A percentile compares a stretch with the other conserved stretches of the same genome.
Evolutionary conservation across 176 grass and related monocot species (phyloP).

Genomic region (Cenchrus americanus): DNA sequence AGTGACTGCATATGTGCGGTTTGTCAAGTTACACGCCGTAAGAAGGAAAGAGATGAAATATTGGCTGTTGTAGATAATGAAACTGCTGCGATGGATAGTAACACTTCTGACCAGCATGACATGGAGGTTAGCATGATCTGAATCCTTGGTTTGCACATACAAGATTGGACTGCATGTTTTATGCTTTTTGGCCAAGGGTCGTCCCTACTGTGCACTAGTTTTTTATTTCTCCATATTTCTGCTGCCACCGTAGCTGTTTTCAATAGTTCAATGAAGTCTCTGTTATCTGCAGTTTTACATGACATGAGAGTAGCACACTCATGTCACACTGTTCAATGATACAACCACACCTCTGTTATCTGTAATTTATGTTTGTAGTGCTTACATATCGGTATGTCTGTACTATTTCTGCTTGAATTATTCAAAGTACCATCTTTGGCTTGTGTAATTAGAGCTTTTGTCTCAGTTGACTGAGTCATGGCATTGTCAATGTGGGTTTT

Average conservation of each 20-base stretch:
- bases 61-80: slow-evolving; percentile 51
- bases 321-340: background rate
- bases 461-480: slow-evolving; percentile 3
- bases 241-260: background rate
- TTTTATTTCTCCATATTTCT: slow-evolving; percentile 27
- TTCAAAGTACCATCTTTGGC: slow-evolving; percentile 12
- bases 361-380: background rate
- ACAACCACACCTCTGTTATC: too few species aligned
- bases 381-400: background rate
- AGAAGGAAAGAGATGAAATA: slow-evolving; percentile 76
- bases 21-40: slow-evolving; percentile 77
- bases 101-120: slow-evolving; percentile 52
- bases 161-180: background rate
- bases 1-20: slow-evolving; percentile 77
- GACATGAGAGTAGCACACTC: background rate
- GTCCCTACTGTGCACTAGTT: slow-evolving; percentile 1
- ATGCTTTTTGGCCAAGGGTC: background rate
- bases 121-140: slow-evolving; percentile 60
- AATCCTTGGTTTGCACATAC: background rate
- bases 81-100: slow-evolving; percentile 41
- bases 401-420: background rate
- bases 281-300: slow-evolving; percentile 12
- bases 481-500: background rate
- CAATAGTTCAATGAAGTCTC: background rate
- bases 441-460: background rate